Evolutionary conservation across 805 yeast genomes (phyloP), one percentile per base, ranked within the genome.

Genomic region (Debaryomyces tyrocola): DNA sequence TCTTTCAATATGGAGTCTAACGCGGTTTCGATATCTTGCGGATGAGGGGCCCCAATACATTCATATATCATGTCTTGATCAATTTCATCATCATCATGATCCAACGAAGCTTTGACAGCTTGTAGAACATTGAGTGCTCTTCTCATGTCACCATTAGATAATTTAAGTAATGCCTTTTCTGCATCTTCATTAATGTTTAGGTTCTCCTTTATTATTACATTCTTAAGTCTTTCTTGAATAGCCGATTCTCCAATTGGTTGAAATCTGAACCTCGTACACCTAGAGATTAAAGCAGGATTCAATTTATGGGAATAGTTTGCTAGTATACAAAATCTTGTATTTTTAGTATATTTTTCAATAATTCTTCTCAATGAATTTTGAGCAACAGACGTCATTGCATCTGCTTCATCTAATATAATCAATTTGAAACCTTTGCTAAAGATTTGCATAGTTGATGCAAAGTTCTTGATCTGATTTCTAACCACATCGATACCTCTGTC

Each of bases 401-500:
- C 97, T 0, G 97, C 97, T 70, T 92, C 98, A 69, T 92, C 98
- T 49, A 92, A 71, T n/a, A 92, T 88, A 48, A 92, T 85, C 56
- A 92, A 72, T 61, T 92, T 92, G 76, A 90, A 90, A 11, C 94
- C 95, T 45, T 79, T 76, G 49, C 83, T 76, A 67, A 92, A 94
- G 44, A 94, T 92, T 64, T 94, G 99, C 76, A 90, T 83, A 1
- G 99, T 94, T 27, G 92, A 83, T 9, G 99, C 99, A 71, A 94
- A 94, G 56, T 86, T 90, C 75, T 94, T 94, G 73, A 94, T 90
- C 67, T 90, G 97, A 59, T 94, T 94, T 53, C 99, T 80, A n/a
- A 94, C 98, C 38, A 94, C 97, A 57, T 90, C 96, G 55, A 94
- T 94, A 54, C 99, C 99, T 69, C 99, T 81, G 65, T 94, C 99